A percentile compares a stretch with the other conserved stretches of the same genome.
phyloP scores from a whole-genome alignment of 331 rosid genomes.

The Malus hybrid region DNA sequence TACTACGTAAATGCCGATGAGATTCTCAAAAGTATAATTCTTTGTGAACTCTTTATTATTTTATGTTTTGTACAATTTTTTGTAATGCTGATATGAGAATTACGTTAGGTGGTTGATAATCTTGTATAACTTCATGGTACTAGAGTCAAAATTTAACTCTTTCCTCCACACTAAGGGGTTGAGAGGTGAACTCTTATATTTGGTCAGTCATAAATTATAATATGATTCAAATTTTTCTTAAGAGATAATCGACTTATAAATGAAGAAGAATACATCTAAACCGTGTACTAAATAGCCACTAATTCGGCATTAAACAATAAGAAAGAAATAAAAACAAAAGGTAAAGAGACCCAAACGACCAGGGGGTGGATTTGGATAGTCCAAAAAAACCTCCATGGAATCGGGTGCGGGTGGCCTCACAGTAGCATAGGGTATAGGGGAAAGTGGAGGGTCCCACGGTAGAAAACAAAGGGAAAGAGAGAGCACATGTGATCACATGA shows the following conservation, averaged over 20 bases:
- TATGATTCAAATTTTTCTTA: no score
- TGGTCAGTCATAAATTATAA: no score
- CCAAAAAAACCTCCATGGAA: background rate
- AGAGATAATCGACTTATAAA: rapidly evolving
- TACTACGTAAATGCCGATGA: background rate
- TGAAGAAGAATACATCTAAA: no score
- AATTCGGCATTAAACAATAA: no score
- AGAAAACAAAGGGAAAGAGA: slow-evolving; percentile 31
- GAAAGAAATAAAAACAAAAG: rapidly evolving
- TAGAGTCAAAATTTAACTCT: no score
- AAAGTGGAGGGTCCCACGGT: slow-evolving; percentile 34
- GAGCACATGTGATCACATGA: slow-evolving; percentile 97
- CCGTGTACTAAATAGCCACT: no score
- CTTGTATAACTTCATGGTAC: no score
- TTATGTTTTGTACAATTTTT: no score
- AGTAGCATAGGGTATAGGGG: background rate
- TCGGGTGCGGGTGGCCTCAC: slow-evolving; percentile 2
- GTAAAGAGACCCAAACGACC: background rate
- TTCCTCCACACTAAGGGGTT: no score
- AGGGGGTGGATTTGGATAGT: background rate
- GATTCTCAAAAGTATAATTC: no score
- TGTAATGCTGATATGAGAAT: background rate
- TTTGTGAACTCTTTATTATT: rapidly evolving
- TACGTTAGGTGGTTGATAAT: no score
- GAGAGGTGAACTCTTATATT: no score